Evolutionary conservation across 768 basidiomycete genomes (phyloP).

Genomic region (Crepidotus variabilis): DNA sequence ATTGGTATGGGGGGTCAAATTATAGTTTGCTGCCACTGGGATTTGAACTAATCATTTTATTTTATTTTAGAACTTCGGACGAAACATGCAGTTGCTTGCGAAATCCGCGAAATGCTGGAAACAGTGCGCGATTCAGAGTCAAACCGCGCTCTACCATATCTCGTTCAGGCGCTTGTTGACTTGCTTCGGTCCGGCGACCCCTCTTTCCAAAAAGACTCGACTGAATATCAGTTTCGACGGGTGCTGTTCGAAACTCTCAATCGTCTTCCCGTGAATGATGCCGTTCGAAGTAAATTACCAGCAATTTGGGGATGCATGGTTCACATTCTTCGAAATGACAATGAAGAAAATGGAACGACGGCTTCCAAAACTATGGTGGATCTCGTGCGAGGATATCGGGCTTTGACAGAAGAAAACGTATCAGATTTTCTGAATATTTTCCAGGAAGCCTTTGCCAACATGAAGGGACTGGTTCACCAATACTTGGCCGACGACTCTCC

Average conservation of each 20-base stretch:
- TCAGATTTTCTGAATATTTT: constrained; percentile 79
- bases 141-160: constrained; percentile 61
- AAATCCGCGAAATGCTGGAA: constrained; percentile 81
- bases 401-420: constrained; percentile 68
- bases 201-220: constrained; percentile 59
- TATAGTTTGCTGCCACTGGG: background rate
- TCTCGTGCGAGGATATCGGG: constrained; percentile 73
- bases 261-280: constrained; percentile 79
- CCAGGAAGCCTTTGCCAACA: constrained; percentile 72
- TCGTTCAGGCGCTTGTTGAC: constrained; percentile 72
- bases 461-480: constrained; percentile 68
- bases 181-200: constrained; percentile 67
- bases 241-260: constrained; percentile 87
- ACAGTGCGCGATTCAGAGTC: constrained; percentile 74
- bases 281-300: constrained; percentile 63
- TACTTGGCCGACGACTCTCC: constrained; percentile 67
- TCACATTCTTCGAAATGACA: constrained; percentile 80
- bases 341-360: constrained; percentile 90
- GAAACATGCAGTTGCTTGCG: constrained; percentile 67
- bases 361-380: constrained; percentile 93
- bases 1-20: constrained; percentile 42
- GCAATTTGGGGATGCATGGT: constrained; percentile 79
- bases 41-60: background rate
- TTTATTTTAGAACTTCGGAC: constrained; percentile 56
- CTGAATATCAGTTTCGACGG: constrained; percentile 81